A percentile compares a stretch with the other conserved stretches of the same genome.
phyloP scores from a whole-genome alignment of 805 yeast genomes.

The Saccharomycopsis babjevae region DNA sequence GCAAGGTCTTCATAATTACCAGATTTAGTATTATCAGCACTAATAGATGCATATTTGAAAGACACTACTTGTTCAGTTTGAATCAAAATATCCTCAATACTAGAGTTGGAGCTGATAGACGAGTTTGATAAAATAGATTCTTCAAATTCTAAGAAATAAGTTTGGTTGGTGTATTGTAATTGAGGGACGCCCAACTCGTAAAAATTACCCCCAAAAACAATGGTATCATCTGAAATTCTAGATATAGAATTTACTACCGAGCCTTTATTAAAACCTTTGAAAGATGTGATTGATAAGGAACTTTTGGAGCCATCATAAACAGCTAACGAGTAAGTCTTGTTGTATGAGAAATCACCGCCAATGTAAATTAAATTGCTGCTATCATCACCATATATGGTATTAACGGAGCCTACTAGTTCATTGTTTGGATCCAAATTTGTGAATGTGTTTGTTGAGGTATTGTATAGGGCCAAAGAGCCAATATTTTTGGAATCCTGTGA shows the following conservation, averaged over 20 bases:
- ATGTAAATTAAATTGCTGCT: constrained; percentile 46
- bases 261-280: constrained; percentile 63
- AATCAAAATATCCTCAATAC: constrained; percentile 29
- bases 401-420: constrained; percentile 29
- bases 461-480: constrained; percentile 6
- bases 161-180: constrained; percentile 26
- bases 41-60: constrained; percentile 43
- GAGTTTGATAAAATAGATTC: constrained; percentile 1
- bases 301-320: constrained; percentile 44
- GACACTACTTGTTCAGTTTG: constrained; percentile 56
- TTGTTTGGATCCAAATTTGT: constrained; percentile 12
- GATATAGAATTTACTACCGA: constrained; percentile 55
- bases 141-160: constrained; percentile 15
- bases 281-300: constrained; percentile 42
- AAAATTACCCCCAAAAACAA: constrained; percentile 78
- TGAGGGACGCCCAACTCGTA: constrained; percentile 44
- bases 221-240: constrained; percentile 35
- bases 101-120: constrained; percentile 27
- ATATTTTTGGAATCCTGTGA: not conserved
- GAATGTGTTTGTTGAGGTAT: constrained; percentile 5
- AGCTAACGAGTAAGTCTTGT: constrained; percentile 47
- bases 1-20: constrained; percentile 31
- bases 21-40: constrained; percentile 34
- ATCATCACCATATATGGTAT: constrained; percentile 38
- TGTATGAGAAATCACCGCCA: constrained; percentile 67